Conservation (phyloP, 2,329 filamentous ascomycete genomes). For the Graphiopsis chlorocephala region DNA sequence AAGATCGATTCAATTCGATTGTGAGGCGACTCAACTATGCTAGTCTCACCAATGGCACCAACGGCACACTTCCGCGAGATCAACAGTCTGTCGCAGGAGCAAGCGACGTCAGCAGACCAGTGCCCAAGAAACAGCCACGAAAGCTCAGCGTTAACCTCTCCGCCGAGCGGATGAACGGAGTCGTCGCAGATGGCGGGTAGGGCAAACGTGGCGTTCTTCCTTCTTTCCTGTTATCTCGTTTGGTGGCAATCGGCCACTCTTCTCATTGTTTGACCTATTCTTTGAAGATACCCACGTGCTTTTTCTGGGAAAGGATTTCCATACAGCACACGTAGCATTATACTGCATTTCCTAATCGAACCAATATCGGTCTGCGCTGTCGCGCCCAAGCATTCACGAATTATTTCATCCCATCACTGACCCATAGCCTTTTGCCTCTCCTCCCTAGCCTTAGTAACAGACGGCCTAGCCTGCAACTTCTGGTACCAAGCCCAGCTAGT, state of each 20-base stretch:
- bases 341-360: neutral
- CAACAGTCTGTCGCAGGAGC: neutral
- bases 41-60: neutral
- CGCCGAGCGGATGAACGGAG: neutral
- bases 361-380: neutral
- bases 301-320: neutral
- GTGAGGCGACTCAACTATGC: conserved; percentile 7
- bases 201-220: neutral
- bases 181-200: neutral
- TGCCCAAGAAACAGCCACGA: conserved; percentile 3
- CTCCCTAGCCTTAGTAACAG: conserved; percentile 31
- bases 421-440: conserved; percentile 25
- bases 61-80: neutral
- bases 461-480: conserved; percentile 27
- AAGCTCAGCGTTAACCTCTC: conserved; percentile 1
- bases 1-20: conserved; percentile 7
- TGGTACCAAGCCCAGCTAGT: conserved; percentile 30
- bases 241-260: neutral
- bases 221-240: neutral
- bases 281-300: conserved; percentile 8
- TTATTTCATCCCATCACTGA: neutral
- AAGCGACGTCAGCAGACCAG: neutral
- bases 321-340: conserved; percentile 5
- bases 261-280: neutral
- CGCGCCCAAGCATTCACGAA: neutral